A percentile compares a stretch with the other conserved stretches of the same genome.
Evolutionary conservation across 208 protist genomes (phyloP).

Genomic region (Angomonas ambiguus): DNA sequence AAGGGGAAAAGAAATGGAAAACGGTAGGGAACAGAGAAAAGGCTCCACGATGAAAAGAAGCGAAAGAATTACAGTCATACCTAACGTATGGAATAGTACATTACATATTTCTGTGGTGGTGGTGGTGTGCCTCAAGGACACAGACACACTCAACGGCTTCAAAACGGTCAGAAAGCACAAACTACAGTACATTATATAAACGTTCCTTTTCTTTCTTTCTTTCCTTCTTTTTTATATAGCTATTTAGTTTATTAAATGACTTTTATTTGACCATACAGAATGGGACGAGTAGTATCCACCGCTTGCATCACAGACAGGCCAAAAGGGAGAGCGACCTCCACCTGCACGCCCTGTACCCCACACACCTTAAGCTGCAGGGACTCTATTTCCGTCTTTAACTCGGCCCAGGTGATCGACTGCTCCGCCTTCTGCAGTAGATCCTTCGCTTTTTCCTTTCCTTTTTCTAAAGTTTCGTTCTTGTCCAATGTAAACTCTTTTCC

Average conservation of each 20-base stretch:
- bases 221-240: background rate
- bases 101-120: too few relatives aligned
- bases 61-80: too few relatives aligned
- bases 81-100: too few relatives aligned
- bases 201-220: conserved; percentile 15
- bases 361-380: conserved; percentile 12
- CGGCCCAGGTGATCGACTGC: background rate
- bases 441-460: conserved; percentile 5
- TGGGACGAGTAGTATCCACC: conserved; percentile 12
- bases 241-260: conserved; percentile 6
- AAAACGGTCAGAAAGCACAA: too few relatives aligned
- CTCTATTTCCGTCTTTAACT: background rate
- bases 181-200: background rate
- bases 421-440: conserved; percentile 8
- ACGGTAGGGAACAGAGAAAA: background rate
- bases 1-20: background rate
- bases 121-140: too few relatives aligned
- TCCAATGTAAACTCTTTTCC: background rate
- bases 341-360: conserved; percentile 8
- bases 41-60: background rate
- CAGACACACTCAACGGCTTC: too few relatives aligned
- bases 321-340: conserved; percentile 38
- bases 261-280: conserved; percentile 29
- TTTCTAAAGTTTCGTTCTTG: background rate
- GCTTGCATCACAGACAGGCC: conserved; percentile 18